phyloP scores from a whole-genome alignment of 2,329 filamentous ascomycete species.

The Colletotrichum karsti region DNA sequence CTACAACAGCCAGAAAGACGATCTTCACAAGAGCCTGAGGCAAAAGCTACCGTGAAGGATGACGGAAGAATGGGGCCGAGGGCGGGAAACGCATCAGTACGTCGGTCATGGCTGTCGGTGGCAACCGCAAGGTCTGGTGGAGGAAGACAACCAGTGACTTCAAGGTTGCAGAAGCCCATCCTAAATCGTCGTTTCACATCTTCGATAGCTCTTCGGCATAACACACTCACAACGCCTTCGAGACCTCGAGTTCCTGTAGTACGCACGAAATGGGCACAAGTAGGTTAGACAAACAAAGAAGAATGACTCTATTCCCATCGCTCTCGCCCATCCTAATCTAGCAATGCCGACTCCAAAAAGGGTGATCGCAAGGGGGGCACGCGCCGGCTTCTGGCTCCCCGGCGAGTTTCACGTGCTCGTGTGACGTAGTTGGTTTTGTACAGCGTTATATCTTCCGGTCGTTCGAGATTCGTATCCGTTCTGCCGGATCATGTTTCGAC shows the following conservation, averaged over 20 bases:
- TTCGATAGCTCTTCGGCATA: no score
- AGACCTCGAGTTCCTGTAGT: background rate
- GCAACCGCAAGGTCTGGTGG: no score
- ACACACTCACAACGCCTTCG: background rate
- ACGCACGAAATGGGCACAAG: background rate
- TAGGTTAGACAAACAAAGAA: conserved; percentile 24
- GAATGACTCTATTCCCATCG: conserved; percentile 30
- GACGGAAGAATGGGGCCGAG: no score
- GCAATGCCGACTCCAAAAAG: conserved; percentile 14
- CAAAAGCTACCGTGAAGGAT: no score
- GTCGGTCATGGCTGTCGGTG: no score
- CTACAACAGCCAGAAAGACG: no score
- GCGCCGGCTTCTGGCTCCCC: conserved; percentile 18
- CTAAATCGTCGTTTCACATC: no score
- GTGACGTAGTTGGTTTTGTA: conserved; percentile 37
- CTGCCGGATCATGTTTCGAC: conserved; percentile 24
- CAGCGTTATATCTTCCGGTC: conserved; percentile 34
- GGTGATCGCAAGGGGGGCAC: conserved; percentile 1
- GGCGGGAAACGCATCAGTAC: no score
- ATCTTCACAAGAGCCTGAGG: no score
- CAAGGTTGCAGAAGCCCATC: no score
- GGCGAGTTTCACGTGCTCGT: conserved; percentile 22
- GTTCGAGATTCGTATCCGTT: conserved; percentile 30
- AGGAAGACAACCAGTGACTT: no score
- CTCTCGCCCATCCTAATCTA: conserved; percentile 23